Conservation (phyloP, 2,329 filamentous ascomycete species). For the Clarireedia sp. region DNA sequence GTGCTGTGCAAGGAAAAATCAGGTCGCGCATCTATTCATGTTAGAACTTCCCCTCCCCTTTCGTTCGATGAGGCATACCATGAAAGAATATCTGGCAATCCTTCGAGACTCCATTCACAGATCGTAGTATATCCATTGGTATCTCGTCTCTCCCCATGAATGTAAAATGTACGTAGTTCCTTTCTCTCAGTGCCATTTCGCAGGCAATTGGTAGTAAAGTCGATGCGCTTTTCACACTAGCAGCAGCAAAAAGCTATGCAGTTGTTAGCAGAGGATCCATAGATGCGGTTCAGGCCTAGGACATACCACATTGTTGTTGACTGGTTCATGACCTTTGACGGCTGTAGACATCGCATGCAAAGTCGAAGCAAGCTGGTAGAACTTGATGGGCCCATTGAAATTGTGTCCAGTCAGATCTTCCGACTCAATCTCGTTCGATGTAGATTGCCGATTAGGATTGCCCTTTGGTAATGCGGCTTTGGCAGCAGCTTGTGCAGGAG, state of each 20-base stretch:
- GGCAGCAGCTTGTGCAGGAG: not conserved
- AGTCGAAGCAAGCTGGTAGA: conserved; percentile 54
- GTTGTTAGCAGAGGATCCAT: conserved; percentile 7
- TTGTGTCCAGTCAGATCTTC: conserved; percentile 32
- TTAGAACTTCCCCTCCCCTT: conserved; percentile 10
- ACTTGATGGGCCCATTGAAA: conserved; percentile 65
- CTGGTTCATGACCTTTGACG: conserved; percentile 41
- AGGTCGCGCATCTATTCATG: conserved; percentile 59
- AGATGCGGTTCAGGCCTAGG: not conserved
- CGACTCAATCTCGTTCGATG: conserved; percentile 12
- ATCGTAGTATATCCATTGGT: conserved; percentile 57
- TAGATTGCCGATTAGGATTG: conserved; percentile 2
- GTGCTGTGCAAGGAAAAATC: conserved; percentile 65
- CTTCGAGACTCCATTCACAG: conserved; percentile 71
- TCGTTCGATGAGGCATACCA: conserved; percentile 29
- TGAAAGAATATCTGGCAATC: conserved; percentile 58
- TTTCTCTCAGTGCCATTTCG: conserved; percentile 64
- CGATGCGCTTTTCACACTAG: conserved; percentile 64
- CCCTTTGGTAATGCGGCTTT: conserved; percentile 4
- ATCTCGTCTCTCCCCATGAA: conserved; percentile 69
- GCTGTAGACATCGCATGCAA: conserved; percentile 48
- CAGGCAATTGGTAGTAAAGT: conserved; percentile 76
- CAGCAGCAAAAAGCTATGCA: conserved; percentile 59
- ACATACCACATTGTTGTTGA: conserved; percentile 61
- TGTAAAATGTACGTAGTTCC: conserved; percentile 73